Evolutionary conservation across 2,329 filamentous ascomycete species (phyloP).

Genomic region (Colletotrichum kahawae): DNA sequence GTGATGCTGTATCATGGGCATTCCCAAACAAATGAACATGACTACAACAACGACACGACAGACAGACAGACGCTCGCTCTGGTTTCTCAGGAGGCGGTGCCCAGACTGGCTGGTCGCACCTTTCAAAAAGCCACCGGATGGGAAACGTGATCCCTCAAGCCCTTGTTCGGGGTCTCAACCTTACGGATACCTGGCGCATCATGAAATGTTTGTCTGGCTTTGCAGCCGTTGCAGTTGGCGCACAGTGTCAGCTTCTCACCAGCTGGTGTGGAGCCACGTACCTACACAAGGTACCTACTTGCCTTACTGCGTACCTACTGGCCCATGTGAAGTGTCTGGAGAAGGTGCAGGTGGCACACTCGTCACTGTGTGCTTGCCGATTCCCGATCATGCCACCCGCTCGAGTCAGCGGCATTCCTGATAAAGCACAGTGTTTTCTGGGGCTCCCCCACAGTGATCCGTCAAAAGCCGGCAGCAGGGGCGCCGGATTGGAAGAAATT

Average conservation of each 20-base stretch:
- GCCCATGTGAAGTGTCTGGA: not conserved
- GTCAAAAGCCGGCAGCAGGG: not conserved
- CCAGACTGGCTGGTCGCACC: not conserved
- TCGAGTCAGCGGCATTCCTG: not conserved
- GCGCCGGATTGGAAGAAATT: not conserved
- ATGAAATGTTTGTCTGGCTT: not conserved
- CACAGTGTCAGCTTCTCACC: not conserved
- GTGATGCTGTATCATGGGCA: not conserved
- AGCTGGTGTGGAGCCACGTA: not conserved
- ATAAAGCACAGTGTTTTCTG: constrained; percentile 4
- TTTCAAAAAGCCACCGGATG: not conserved
- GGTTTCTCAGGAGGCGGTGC: not conserved
- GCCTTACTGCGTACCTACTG: not conserved
- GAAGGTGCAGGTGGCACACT: not conserved
- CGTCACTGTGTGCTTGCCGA: not conserved
- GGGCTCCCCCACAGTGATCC: not conserved
- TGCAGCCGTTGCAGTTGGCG: not conserved
- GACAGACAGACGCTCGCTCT: not conserved
- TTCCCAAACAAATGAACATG: not conserved
- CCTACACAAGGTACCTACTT: not conserved
- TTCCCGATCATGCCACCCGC: not conserved
- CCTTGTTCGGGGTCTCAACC: not conserved
- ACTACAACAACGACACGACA: not conserved
- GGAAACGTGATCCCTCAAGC: not conserved
- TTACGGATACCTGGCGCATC: not conserved